Evolutionary conservation across 2,329 filamentous ascomycete species (phyloP).

Genomic region (Dactylellina leptospora): DNA sequence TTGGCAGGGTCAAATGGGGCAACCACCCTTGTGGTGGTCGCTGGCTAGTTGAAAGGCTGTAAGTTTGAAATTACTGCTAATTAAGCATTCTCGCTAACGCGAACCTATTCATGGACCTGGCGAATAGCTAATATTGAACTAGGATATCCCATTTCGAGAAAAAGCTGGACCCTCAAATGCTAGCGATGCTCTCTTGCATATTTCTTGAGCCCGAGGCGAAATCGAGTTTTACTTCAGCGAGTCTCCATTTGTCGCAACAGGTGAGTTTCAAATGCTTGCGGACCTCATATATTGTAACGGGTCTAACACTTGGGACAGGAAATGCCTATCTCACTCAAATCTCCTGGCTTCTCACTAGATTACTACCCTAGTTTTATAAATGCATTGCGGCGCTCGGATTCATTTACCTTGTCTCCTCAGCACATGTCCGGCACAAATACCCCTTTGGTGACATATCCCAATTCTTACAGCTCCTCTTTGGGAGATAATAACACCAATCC

Average conservation of each 20-base stretch:
- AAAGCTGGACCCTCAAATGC: constrained; percentile 73
- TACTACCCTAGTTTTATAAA: constrained; percentile 71
- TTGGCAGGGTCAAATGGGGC: constrained; percentile 74
- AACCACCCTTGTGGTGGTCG: constrained; percentile 68
- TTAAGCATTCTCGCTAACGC: not conserved
- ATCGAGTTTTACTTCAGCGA: constrained; percentile 68
- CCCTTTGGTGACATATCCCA: constrained; percentile 55
- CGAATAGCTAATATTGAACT: not conserved
- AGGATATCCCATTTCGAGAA: constrained; percentile 69
- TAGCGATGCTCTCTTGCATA: constrained; percentile 76
- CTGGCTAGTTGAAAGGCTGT: constrained; percentile 69
- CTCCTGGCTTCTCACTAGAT: constrained; percentile 72
- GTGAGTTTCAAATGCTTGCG: not conserved
- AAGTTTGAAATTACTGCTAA: not conserved
- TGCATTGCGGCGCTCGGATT: constrained; percentile 68
- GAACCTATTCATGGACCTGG: not conserved
- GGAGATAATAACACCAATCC: constrained; percentile 42
- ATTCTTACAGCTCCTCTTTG: constrained; percentile 55
- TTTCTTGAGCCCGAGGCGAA: constrained; percentile 70
- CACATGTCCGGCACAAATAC: constrained; percentile 62
- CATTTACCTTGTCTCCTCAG: constrained; percentile 65
- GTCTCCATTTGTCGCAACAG: constrained; percentile 66
- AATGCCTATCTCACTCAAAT: constrained; percentile 72
- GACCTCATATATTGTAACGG: not conserved
- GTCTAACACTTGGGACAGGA: constrained; percentile 60